A percentile compares a stretch with the other conserved stretches of the same genome.
phyloP scores from a whole-genome alignment of 371 early-diverging fungal genomes.

The Racocetra persica region DNA sequence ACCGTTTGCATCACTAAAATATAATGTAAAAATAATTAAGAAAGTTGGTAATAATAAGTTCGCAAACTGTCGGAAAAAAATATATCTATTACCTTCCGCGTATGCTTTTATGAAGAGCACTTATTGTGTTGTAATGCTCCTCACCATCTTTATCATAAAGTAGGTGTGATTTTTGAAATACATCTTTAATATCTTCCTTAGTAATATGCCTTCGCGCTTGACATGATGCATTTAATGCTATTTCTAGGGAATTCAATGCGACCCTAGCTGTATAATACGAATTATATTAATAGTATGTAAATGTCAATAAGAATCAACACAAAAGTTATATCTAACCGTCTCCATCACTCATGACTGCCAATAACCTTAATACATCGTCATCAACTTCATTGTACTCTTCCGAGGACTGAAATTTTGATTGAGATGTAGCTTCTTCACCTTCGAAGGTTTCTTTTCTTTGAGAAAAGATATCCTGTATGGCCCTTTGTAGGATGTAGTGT shows the following conservation, averaged over 20 bases:
- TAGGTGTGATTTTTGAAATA: conserved; percentile 82
- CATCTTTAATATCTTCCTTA: conserved; percentile 59
- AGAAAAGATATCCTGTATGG: conserved; percentile 43
- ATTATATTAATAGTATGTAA: not conserved
- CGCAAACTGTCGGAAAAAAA: too few species aligned
- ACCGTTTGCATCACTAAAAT: conserved; percentile 40
- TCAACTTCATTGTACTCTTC: conserved; percentile 35
- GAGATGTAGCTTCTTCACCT: conserved; percentile 43
- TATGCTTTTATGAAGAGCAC: conserved; percentile 87
- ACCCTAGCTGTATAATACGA: conserved; percentile 60
- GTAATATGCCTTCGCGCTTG: conserved; percentile 44
- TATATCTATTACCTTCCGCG: conserved; percentile 66
- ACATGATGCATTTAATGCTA: conserved; percentile 53
- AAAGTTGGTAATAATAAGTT: not conserved
- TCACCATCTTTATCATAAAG: conserved; percentile 86
- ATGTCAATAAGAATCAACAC: too few species aligned
- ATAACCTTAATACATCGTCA: conserved; percentile 59
- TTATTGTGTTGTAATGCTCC: conserved; percentile 88
- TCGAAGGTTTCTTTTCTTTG: conserved; percentile 44
- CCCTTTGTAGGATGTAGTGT: conserved; percentile 55
- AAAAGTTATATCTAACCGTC: conserved; percentile 59
- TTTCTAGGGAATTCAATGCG: conserved; percentile 75
- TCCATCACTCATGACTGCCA: conserved; percentile 73
- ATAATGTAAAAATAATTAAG: not conserved
- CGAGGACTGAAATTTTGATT: too few species aligned